Percentiles rank a stretch among this genome's conserved stretches.
Conservation (phyloP, 2,329 filamentous ascomycete genomes). For the Periconia sp. region DNA sequence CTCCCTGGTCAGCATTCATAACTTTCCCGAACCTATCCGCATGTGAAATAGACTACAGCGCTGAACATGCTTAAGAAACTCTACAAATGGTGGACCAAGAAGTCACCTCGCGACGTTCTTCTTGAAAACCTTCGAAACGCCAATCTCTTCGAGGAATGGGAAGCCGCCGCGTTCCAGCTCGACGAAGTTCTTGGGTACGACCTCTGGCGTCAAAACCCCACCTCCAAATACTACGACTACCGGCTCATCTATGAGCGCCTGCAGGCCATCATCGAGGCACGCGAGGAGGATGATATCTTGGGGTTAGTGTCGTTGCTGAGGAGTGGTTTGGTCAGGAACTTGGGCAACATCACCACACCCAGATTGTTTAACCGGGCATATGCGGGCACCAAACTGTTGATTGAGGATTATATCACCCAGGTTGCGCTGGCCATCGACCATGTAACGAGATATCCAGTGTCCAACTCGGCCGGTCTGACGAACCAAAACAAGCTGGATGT, state of each 20-base stretch:
- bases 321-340: conserved; percentile 74
- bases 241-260: conserved; percentile 78
- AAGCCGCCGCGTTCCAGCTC: conserved; percentile 78
- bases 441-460: conserved; percentile 68
- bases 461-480: conserved; percentile 56
- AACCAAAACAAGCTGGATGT: conserved; percentile 82
- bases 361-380: conserved; percentile 83
- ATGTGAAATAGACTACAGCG: not conserved
- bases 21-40: not conserved
- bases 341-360: conserved; percentile 86
- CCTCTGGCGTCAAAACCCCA: conserved; percentile 80
- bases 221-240: conserved; percentile 83
- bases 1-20: not conserved
- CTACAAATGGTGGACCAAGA: conserved; percentile 66
- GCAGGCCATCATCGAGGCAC: conserved; percentile 67
- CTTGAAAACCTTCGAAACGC: conserved; percentile 67
- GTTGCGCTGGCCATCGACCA: conserved; percentile 80
- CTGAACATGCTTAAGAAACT: conserved; percentile 60
- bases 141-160: conserved; percentile 80
- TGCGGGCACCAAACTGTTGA: conserved; percentile 84
- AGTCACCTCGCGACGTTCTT: conserved; percentile 66
- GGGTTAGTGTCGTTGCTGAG: conserved; percentile 77
- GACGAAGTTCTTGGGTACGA: conserved; percentile 80
- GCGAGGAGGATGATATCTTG: conserved; percentile 71
- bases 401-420: conserved; percentile 87